Evolutionary conservation across 768 basidiomycete genomes (phyloP).

Genomic region (Trametes punicea): DNA sequence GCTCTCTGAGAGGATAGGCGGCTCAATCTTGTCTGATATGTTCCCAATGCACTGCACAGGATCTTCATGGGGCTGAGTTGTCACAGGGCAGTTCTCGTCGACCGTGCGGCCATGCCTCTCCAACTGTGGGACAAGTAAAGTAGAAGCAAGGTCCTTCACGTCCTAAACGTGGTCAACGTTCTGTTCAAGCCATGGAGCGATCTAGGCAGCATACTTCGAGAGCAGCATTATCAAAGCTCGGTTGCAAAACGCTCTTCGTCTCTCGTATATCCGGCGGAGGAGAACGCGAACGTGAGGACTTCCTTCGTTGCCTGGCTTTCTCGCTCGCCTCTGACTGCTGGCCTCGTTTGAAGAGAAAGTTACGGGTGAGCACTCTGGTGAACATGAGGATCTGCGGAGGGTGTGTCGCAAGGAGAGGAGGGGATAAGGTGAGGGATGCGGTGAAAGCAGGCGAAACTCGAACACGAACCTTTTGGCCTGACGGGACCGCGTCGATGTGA

Average conservation of each 20-base stretch:
- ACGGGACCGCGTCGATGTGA: not conserved
- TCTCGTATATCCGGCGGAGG: not conserved
- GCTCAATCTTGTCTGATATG: too few species aligned
- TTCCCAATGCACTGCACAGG: not conserved
- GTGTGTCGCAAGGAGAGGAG: constrained; percentile 4
- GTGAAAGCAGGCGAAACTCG: not conserved
- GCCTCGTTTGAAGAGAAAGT: constrained; percentile 8
- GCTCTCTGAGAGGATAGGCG: too few species aligned
- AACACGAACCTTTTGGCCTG: constrained; percentile 1
- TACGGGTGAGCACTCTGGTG: constrained; percentile 11
- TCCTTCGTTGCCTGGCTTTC: not conserved
- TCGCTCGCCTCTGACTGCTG: not conserved
- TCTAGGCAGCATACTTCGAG: not conserved
- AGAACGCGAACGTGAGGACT: not conserved
- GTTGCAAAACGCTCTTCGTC: not conserved
- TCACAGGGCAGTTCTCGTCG: constrained; percentile 1
- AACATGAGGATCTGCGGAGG: constrained; percentile 4
- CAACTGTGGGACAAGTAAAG: not conserved
- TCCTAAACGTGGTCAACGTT: not conserved
- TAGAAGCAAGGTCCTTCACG: not conserved
- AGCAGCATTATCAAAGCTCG: not conserved
- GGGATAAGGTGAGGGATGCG: not conserved
- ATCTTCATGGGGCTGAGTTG: not conserved
- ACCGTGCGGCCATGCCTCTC: not conserved
- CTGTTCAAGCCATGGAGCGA: too few species aligned